Evolutionary conservation across 1,139 yeast genomes (phyloP).

Genomic region (Hemisphaericaspora xylofermentans): DNA sequence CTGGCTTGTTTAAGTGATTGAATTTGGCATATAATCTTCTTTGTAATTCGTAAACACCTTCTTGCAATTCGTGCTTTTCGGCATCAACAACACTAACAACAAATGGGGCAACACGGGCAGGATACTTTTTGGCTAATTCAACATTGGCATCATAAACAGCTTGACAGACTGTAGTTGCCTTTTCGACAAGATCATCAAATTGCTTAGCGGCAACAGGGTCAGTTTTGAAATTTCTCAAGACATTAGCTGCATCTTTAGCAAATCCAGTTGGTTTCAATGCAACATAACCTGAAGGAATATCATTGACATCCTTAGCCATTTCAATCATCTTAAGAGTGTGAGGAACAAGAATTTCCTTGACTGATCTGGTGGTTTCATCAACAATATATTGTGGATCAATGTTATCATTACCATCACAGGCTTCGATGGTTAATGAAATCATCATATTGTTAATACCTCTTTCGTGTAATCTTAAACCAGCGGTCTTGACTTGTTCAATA

Average conservation of each 20-base stretch:
- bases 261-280: slow-evolving; percentile 95
- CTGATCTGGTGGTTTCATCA: slow-evolving; percentile 63
- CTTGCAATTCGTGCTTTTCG: slow-evolving; percentile 83
- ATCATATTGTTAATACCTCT: slow-evolving; percentile 92
- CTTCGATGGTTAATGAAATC: slow-evolving; percentile 91
- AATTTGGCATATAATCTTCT: slow-evolving; percentile 74
- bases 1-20: slow-evolving; percentile 58
- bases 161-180: slow-evolving; percentile 58
- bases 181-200: slow-evolving; percentile 62
- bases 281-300: slow-evolving; percentile 75
- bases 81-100: slow-evolving; percentile 91
- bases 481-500: slow-evolving; percentile 61
- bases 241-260: slow-evolving; percentile 70
- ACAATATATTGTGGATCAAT: slow-evolving; percentile 67
- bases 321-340: slow-evolving; percentile 56
- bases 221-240: slow-evolving; percentile 59
- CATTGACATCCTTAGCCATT: slow-evolving; percentile 52
- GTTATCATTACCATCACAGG: slow-evolving; percentile 72
- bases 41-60: slow-evolving; percentile 89
- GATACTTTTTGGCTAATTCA: slow-evolving; percentile 50
- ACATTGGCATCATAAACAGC: slow-evolving; percentile 58
- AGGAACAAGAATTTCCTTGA: slow-evolving; percentile 70
- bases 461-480: slow-evolving; percentile 64
- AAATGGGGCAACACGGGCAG: slow-evolving; percentile 72
- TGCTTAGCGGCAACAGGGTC: slow-evolving; percentile 44